These are phyloP conservation scores for Styphnolobium japonicum DNA, from an alignment of 306 rosid species.

Conservation along the genomic window DNA sequence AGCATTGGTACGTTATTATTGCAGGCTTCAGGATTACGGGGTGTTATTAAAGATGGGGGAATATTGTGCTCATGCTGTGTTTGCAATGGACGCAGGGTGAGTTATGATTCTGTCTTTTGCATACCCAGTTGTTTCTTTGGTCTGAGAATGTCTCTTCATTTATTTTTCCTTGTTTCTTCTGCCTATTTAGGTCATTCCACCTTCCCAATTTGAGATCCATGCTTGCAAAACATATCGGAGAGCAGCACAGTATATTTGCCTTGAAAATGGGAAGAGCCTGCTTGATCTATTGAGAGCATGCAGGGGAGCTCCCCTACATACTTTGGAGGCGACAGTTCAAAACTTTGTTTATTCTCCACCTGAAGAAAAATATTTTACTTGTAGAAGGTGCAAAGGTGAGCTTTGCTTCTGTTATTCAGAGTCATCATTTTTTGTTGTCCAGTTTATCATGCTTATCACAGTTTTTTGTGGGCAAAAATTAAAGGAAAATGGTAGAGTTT, in stretches of 20 bases:
- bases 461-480: not conserved
- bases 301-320: constrained; percentile 61
- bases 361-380: constrained; percentile 63
- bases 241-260: constrained; percentile 88
- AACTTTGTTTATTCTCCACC: constrained; percentile 60
- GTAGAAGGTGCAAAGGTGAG: constrained; percentile 86
- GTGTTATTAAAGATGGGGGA: constrained; percentile 78
- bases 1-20: constrained; percentile 15
- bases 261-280: constrained; percentile 88
- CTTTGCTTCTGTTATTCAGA: not conserved
- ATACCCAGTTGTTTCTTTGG: constrained; percentile 10
- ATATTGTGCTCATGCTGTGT: constrained; percentile 77
- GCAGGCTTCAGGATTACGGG: constrained; percentile 79
- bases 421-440: not conserved
- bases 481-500: not conserved
- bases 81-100: constrained; percentile 81
- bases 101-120: constrained; percentile 34
- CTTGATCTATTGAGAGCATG: constrained; percentile 77
- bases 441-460: not conserved
- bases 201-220: constrained; percentile 94
- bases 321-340: constrained; percentile 70
- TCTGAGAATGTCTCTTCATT: constrained; percentile 9
- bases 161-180: constrained; percentile 12
- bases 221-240: constrained; percentile 86
- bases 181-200: constrained; percentile 64